phyloP scores from a whole-genome alignment of 345 rosid species.

The Sonneratia alba region DNA sequence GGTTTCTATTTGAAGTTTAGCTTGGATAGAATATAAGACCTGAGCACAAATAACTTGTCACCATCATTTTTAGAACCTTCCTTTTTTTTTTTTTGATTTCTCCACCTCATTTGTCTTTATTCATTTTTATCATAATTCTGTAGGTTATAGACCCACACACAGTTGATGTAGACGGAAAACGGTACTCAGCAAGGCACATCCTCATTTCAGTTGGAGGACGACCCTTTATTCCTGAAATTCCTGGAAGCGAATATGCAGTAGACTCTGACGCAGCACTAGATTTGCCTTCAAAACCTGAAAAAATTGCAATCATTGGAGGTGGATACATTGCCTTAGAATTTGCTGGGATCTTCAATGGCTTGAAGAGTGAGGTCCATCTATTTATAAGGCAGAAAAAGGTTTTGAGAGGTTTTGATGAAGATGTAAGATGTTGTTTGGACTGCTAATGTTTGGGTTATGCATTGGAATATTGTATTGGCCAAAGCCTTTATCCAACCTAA shows the following conservation, averaged over 20 bases:
- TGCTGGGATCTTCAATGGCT: constrained; percentile 83
- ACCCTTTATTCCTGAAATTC: constrained; percentile 83
- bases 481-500: neutral
- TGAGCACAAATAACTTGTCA: neutral
- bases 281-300: constrained; percentile 74
- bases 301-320: constrained; percentile 82
- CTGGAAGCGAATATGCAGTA: constrained; percentile 72
- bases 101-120: neutral
- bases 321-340: constrained; percentile 88
- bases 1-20: neutral
- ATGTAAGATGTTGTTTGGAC: constrained; percentile 31
- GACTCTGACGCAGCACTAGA: constrained; percentile 98
- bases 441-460: constrained; percentile 8
- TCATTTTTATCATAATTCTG: constrained; percentile 7
- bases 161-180: constrained; percentile 76
- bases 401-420: constrained; percentile 92
- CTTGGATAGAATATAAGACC: neutral
- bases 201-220: constrained; percentile 86
- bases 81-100: neutral
- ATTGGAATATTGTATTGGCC: neutral
- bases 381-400: constrained; percentile 91
- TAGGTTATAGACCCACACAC: constrained; percentile 84
- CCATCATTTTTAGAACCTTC: neutral
- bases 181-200: constrained; percentile 59
- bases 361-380: constrained; percentile 75